Percentiles rank a stretch among this genome's conserved stretches.
Evolutionary conservation across 2,329 filamentous ascomycete species (phyloP).

Genomic region (Nothopassalora personata): DNA sequence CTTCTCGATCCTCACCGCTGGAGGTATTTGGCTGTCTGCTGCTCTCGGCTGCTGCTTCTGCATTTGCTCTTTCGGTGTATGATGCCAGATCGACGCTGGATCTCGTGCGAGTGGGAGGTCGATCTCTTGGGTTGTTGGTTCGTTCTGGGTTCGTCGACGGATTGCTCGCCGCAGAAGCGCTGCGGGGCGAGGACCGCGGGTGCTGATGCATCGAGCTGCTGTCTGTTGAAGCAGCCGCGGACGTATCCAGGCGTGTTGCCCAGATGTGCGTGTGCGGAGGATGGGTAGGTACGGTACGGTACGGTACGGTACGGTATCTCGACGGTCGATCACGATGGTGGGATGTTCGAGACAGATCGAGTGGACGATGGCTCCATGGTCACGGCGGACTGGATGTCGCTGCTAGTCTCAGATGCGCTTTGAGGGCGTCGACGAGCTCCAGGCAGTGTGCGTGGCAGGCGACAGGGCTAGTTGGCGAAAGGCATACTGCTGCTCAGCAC

Average conservation of each 20-base stretch:
- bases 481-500: constrained; percentile 15
- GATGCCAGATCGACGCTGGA: constrained; percentile 49
- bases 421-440: neutral
- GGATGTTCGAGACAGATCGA: constrained; percentile 11
- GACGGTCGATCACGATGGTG: constrained; percentile 13
- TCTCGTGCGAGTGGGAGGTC: constrained; percentile 44
- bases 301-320: neutral
- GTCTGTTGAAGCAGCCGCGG: neutral
- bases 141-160: constrained; percentile 67
- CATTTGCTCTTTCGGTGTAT: constrained; percentile 46
- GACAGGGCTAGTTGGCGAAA: constrained; percentile 13
- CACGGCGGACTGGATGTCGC: constrained; percentile 15
- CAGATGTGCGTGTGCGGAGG: neutral
- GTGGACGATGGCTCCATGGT: constrained; percentile 21
- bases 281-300: neutral
- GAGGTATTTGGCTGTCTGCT: constrained; percentile 39
- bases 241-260: neutral
- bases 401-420: constrained; percentile 7
- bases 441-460: constrained; percentile 9
- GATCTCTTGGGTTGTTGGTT: constrained; percentile 68
- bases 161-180: constrained; percentile 67
- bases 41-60: constrained; percentile 29
- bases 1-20: constrained; percentile 54
- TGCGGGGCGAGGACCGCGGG: constrained; percentile 67
- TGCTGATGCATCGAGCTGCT: constrained; percentile 73